Conservation (phyloP, 345 rosid species). For the Viola odorata region DNA sequence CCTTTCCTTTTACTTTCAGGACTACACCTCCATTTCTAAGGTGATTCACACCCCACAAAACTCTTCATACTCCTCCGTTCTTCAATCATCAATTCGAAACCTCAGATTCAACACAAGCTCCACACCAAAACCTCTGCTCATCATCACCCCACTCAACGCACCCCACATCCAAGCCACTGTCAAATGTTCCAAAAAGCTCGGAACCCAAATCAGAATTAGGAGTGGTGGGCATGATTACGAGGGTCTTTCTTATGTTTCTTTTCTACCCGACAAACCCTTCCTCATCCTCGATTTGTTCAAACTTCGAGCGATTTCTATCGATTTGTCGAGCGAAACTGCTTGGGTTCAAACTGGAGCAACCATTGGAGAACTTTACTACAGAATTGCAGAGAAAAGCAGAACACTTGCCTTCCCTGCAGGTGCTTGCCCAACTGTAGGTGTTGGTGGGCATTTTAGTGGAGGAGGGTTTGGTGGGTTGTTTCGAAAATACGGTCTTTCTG, state of each 20-base stretch:
- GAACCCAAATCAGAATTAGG: constrained; percentile 8
- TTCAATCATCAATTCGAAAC: constrained; percentile 10
- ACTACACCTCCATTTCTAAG: constrained; percentile 5
- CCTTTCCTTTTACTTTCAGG: neutral
- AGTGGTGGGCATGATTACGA: constrained; percentile 22
- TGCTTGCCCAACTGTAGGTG: constrained; percentile 19
- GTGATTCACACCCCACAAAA: constrained; percentile 7
- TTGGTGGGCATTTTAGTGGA: constrained; percentile 15
- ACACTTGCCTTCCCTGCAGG: constrained; percentile 12
- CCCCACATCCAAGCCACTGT: constrained; percentile 15
- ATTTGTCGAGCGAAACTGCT: neutral
- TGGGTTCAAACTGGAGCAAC: constrained; percentile 20
- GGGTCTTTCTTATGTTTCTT: constrained; percentile 15
- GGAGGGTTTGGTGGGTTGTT: constrained; percentile 16
- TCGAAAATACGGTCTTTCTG: constrained; percentile 17
- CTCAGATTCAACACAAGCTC: constrained; percentile 11
- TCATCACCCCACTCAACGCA: constrained; percentile 6
- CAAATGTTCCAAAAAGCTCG: constrained; percentile 2
- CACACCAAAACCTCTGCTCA: constrained; percentile 15
- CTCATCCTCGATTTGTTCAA: constrained; percentile 17
- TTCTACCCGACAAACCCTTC: neutral
- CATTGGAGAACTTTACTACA: constrained; percentile 15
- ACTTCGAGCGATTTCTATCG: constrained; percentile 5
- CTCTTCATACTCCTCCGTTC: constrained; percentile 11
- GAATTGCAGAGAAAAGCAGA: constrained; percentile 11